These are phyloP conservation scores for Yamadazyma epiphylla DNA, from an alignment of 1,139 yeast species.

Conservation along the genomic window DNA sequence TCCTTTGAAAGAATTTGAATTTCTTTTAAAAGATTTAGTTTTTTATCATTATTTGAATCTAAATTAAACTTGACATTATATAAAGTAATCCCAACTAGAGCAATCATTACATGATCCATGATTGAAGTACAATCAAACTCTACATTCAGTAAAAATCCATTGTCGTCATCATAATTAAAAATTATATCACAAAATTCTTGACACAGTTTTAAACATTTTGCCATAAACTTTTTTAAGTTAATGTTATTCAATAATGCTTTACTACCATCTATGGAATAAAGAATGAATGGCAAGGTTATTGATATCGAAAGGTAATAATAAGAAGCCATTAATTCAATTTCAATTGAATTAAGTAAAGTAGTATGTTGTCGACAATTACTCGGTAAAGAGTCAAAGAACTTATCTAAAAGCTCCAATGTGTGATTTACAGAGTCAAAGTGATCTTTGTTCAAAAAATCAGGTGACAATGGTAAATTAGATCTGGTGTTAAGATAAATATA, in stretches of 20 bases:
- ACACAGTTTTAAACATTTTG: constrained; percentile 1
- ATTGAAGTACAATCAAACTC: constrained; percentile 1
- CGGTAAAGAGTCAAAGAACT: constrained; percentile 4
- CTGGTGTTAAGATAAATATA: constrained; percentile 4
- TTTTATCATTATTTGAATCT: not conserved
- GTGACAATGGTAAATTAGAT: constrained; percentile 4
- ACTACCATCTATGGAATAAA: not conserved
- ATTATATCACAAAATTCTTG: not conserved
- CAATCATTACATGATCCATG: constrained; percentile 2
- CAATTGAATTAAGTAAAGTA: constrained; percentile 1
- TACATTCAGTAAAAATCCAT: too few species aligned
- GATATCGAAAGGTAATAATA: not conserved
- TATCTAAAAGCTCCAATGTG: constrained; percentile 3
- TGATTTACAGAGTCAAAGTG: constrained; percentile 5
- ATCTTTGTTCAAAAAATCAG: constrained; percentile 3
- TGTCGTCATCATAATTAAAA: not conserved
- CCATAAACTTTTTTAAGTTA: not conserved
- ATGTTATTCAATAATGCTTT: too few species aligned
- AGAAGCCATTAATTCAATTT: constrained; percentile 5
- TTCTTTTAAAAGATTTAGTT: not conserved
- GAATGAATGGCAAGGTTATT: constrained; percentile 1
- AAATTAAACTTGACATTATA: not conserved
- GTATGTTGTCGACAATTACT: not conserved
- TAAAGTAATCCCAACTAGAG: not conserved
- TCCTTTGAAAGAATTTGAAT: constrained; percentile 1